Evolutionary conservation across 345 rosid genomes (phyloP).

Genomic region (Euphorbia tirucalli): DNA sequence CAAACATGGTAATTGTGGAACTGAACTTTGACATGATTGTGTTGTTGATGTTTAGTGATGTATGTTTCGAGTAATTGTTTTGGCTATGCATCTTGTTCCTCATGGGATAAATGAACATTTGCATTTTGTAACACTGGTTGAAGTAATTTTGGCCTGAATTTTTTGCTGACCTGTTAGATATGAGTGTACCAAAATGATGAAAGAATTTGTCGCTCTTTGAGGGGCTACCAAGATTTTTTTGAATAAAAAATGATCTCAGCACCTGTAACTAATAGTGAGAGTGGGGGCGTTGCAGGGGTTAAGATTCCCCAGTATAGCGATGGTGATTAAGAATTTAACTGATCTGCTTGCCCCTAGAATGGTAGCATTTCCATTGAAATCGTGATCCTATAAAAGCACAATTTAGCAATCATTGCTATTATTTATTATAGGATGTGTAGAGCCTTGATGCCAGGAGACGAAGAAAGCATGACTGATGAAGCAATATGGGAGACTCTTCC

Average conservation of each 20-base stretch:
- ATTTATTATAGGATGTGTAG: slow-evolving; percentile 66
- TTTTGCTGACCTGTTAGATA: not conserved
- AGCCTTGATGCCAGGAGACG: slow-evolving; percentile 94
- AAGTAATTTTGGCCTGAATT: not conserved
- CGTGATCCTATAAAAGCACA: not conserved
- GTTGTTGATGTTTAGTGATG: not conserved
- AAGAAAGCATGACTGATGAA: slow-evolving; percentile 87
- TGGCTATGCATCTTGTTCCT: not conserved
- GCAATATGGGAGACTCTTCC: slow-evolving; percentile 98
- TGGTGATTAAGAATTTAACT: too few relatives aligned
- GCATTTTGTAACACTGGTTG: not conserved
- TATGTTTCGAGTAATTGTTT: not conserved
- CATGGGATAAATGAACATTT: not conserved
- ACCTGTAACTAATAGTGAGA: not conserved
- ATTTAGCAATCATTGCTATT: not conserved
- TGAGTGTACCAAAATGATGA: not conserved
- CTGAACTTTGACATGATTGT: not conserved
- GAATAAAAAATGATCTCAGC: not conserved
- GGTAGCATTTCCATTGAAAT: slow-evolving; percentile 1
- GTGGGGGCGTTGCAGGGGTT: too few relatives aligned
- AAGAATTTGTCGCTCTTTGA: not conserved
- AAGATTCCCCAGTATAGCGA: not conserved
- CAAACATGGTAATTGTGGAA: not conserved
- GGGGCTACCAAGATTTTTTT: slow-evolving; percentile 1
- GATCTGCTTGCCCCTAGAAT: not conserved